Conservation (phyloP, 2,329 filamentous ascomycete genomes). For the Colletotrichum sp. region DNA sequence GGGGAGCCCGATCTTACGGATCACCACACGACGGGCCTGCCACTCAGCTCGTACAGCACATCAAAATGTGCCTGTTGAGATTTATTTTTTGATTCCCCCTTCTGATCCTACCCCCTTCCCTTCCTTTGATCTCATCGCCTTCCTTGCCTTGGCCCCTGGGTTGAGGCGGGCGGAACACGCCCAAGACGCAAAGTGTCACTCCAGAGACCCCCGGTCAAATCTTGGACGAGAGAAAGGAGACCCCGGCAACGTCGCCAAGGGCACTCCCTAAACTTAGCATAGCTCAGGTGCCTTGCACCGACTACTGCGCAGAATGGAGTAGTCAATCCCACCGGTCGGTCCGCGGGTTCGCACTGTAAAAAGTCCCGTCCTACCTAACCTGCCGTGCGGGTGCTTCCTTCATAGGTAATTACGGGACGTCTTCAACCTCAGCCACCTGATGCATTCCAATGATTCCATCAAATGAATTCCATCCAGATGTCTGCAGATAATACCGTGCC, state of each 20-base stretch:
- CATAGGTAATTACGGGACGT: not conserved
- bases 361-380: not conserved
- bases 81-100: not conserved
- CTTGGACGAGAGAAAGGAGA: slow-evolving; percentile 2
- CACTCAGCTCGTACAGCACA: not conserved
- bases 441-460: no score
- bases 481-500: no score
- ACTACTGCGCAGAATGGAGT: not conserved
- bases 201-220: not conserved
- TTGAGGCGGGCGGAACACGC: slow-evolving; percentile 5
- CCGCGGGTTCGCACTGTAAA: not conserved
- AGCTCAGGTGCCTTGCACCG: not conserved
- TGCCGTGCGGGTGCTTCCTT: not conserved
- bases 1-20: not conserved
- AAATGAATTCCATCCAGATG: no score
- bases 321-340: not conserved
- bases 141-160: slow-evolving; percentile 8
- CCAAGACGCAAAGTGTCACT: slow-evolving; percentile 10
- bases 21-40: not conserved
- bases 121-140: not conserved
- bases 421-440: not conserved
- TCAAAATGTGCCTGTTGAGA: not conserved
- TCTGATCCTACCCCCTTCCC: not conserved
- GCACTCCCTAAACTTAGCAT: slow-evolving; percentile 1
- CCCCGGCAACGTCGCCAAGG: not conserved